phyloP scores from a whole-genome alignment of 2,329 filamentous ascomycete genomes.

The Zymoseptoria ardabiliae region DNA sequence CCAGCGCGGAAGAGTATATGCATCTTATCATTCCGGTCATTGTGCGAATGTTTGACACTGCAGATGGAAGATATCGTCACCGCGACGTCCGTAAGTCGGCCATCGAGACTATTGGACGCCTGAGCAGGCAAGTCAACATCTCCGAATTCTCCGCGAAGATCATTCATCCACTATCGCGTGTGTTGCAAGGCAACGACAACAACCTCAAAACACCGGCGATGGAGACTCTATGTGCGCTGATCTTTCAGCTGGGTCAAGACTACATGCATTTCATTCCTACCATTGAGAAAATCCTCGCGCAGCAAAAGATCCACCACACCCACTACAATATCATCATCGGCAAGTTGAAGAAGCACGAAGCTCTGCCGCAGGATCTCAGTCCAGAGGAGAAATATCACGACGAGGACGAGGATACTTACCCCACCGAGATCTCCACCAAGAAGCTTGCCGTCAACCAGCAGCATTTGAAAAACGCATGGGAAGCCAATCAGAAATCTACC shows the following conservation, averaged over 20 bases:
- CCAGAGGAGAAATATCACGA: slow-evolving; percentile 66
- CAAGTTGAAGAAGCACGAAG: slow-evolving; percentile 90
- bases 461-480: slow-evolving; percentile 94
- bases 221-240: slow-evolving; percentile 88
- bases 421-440: slow-evolving; percentile 79
- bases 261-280: slow-evolving; percentile 91
- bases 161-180: slow-evolving; percentile 82
- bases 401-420: slow-evolving; percentile 69
- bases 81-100: slow-evolving; percentile 73
- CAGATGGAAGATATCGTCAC: slow-evolving; percentile 23
- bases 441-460: slow-evolving; percentile 97
- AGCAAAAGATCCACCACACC: slow-evolving; percentile 74
- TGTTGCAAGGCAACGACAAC: slow-evolving; percentile 67
- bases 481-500: slow-evolving; percentile 91
- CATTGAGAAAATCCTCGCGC: slow-evolving; percentile 75
- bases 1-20: slow-evolving; percentile 97
- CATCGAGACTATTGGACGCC: slow-evolving; percentile 89
- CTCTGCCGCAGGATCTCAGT: slow-evolving; percentile 88
- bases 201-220: slow-evolving; percentile 72
- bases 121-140: slow-evolving; percentile 92
- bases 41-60: slow-evolving; percentile 84
- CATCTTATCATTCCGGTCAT: slow-evolving; percentile 95
- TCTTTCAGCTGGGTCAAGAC: slow-evolving; percentile 92
- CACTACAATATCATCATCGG: slow-evolving; percentile 90
- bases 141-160: slow-evolving; percentile 96